Conservation (phyloP, 2,329 filamentous ascomycete species). For the Leptoxyphium fumago region DNA sequence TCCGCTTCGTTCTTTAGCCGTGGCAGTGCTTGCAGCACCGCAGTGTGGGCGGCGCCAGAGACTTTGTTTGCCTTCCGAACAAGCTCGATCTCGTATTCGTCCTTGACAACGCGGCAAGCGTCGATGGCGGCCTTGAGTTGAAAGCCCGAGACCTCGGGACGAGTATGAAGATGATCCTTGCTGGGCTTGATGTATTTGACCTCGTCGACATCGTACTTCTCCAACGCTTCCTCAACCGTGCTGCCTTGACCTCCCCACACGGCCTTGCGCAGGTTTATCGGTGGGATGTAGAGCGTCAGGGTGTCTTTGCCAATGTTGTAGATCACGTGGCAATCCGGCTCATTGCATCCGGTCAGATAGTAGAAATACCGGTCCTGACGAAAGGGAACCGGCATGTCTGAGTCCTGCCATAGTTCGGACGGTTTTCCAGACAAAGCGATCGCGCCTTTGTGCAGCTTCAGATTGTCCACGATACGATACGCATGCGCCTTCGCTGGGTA, state of each 20-base stretch:
- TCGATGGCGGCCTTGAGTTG: conserved; percentile 56
- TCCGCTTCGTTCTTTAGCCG: conserved; percentile 63
- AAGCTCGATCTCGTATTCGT: conserved; percentile 68
- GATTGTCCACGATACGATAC: conserved; percentile 60
- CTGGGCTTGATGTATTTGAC: conserved; percentile 36
- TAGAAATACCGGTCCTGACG: conserved; percentile 73
- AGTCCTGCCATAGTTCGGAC: conserved; percentile 39
- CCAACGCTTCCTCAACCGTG: conserved; percentile 57
- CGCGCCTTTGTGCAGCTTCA: conserved; percentile 50
- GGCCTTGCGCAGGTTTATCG: conserved; percentile 72
- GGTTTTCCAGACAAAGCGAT: conserved; percentile 62
- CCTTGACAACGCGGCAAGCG: conserved; percentile 66
- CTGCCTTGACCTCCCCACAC: conserved; percentile 88
- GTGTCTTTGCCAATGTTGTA: conserved; percentile 64
- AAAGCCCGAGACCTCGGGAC: conserved; percentile 38
- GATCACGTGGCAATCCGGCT: conserved; percentile 65
- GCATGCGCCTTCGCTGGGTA: conserved; percentile 81
- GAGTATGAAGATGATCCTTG: not conserved
- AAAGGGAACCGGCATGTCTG: conserved; percentile 69
- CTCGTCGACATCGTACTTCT: conserved; percentile 64
- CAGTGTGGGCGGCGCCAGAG: conserved; percentile 61
- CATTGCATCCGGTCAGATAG: conserved; percentile 76
- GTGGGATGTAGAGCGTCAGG: conserved; percentile 80
- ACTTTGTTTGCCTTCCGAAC: conserved; percentile 71
- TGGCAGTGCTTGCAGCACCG: conserved; percentile 51